Percentiles rank a stretch among this genome's conserved stretches.
phyloP scores from a whole-genome alignment of 768 basidiomycete genomes.

The Pleurotus platypus region DNA sequence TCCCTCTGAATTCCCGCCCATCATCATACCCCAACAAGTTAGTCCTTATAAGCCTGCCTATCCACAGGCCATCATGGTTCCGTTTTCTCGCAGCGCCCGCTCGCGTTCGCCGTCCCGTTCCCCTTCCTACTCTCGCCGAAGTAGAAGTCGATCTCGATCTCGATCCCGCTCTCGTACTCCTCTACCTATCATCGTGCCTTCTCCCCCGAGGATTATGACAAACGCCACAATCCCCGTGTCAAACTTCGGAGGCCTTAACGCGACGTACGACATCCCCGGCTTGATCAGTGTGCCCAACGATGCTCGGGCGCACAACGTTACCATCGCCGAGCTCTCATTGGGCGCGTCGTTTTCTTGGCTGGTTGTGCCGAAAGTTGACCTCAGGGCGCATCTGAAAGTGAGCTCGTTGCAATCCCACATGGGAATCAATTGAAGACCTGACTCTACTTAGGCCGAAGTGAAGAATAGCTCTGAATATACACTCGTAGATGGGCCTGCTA shows the following conservation, averaged over 20 bases:
- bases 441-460: background rate
- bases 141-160: background rate
- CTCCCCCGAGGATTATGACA: background rate
- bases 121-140: background rate
- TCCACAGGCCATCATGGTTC: background rate
- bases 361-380: constrained; percentile 22
- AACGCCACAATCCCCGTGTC: background rate
- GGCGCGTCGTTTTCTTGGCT: constrained; percentile 24
- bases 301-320: constrained; percentile 22
- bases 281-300: constrained; percentile 22
- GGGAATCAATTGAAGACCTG: too few species aligned
- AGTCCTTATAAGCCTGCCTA: background rate
- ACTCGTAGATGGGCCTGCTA: constrained; percentile 29
- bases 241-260: constrained; percentile 19
- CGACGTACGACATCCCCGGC: constrained; percentile 24
- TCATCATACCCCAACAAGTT: background rate
- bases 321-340: constrained; percentile 20
- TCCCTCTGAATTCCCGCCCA: background rate
- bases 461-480: constrained; percentile 36
- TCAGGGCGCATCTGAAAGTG: constrained; percentile 21
- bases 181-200: background rate
- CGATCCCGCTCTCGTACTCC: background rate
- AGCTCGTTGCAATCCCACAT: background rate
- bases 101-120: background rate
- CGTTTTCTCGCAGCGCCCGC: background rate